Evolutionary conservation across 2,329 filamentous ascomycete genomes (phyloP), one percentile per base, ranked within the genome.

Genomic region (Penicillium verrucosum): DNA sequence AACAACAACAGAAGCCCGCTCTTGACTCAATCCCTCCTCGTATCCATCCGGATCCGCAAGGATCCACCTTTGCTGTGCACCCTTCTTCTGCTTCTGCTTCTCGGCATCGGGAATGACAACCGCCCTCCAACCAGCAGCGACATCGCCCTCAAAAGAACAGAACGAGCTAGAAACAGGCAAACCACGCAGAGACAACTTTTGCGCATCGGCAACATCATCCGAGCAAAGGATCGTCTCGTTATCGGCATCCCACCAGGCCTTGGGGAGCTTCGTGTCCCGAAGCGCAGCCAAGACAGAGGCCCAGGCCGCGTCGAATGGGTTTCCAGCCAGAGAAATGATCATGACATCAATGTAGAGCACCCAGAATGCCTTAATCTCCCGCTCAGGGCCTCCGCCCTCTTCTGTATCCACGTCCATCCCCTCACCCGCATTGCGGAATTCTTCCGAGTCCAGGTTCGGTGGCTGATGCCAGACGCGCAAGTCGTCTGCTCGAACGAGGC

Each of bases 281-380:
- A 99, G 77, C 7, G 94, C 93, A 9, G 92, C 90, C 23, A 96
- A 74, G 0, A 95, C 82, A 12, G 91, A 87, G 0, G 88, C 83
- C 92, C 93, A 97, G 0, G 91, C 90, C 0, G 90, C 89, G 69
- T 99, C 93, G 63, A 97, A 92, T 1, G 91, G 85, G 68, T 94
- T 96, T 6, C 93, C 93, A 62, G 96, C 92, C 48, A 96, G 85
- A 0, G 90, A 95, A 64, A 99, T 88, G 76, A 96, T 94, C 69
- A 97, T 84, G n/a, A 97, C 81, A 70, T 97, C 93, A 63, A 99
- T 89, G 74, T 96, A 97, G 21, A 99, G 84, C 10, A 90, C 87
- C 94, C 93, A 99, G 74, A 95, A 97, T 0, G 89, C 94, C 71
- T 89, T 93, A 11, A 93, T 75, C 60, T 85, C 81, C 8, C 72